Evolutionary conservation across 768 basidiomycete species (phyloP).

Genomic region (Leucocoprinus sp.): DNA sequence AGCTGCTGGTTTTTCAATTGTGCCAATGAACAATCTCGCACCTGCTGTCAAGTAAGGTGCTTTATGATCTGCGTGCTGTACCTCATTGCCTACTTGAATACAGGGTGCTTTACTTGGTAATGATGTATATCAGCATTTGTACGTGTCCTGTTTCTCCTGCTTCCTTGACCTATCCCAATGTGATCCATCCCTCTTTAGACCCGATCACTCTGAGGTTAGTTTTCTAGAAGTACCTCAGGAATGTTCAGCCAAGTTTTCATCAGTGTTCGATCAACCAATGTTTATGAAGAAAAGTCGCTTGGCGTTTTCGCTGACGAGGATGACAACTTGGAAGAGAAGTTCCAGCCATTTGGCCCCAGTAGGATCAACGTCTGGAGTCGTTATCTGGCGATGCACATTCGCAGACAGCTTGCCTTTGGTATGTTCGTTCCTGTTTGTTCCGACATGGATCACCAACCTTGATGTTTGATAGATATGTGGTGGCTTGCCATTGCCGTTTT

Average conservation of each 20-base stretch:
- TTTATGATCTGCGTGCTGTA: background rate
- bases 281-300: slow-evolving; percentile 89
- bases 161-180: background rate
- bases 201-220: slow-evolving; percentile 74
- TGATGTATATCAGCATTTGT: slow-evolving; percentile 92
- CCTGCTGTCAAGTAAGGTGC: slow-evolving; percentile 77
- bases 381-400: slow-evolving; percentile 75
- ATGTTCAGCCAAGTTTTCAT: background rate
- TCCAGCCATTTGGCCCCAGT: slow-evolving; percentile 30
- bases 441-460: background rate
- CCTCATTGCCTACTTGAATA: slow-evolving; percentile 4
- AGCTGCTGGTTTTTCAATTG: slow-evolving; percentile 80
- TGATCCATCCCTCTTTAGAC: slow-evolving; percentile 29
- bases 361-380: slow-evolving; percentile 64
- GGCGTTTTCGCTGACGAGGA: slow-evolving; percentile 58
- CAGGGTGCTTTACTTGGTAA: slow-evolving; percentile 80
- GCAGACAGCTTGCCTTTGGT: slow-evolving; percentile 90
- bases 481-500: slow-evolving; percentile 85
- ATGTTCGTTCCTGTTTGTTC: slow-evolving; percentile 14
- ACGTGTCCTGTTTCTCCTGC: slow-evolving; percentile 23
- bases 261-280: slow-evolving; percentile 87
- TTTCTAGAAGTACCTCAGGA: background rate
- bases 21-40: slow-evolving; percentile 64
- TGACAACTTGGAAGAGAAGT: slow-evolving; percentile 39
- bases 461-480: slow-evolving; percentile 76